Evolutionary conservation across 2,329 filamentous ascomycete species (phyloP).

Genomic region (Triangularia setosa): DNA sequence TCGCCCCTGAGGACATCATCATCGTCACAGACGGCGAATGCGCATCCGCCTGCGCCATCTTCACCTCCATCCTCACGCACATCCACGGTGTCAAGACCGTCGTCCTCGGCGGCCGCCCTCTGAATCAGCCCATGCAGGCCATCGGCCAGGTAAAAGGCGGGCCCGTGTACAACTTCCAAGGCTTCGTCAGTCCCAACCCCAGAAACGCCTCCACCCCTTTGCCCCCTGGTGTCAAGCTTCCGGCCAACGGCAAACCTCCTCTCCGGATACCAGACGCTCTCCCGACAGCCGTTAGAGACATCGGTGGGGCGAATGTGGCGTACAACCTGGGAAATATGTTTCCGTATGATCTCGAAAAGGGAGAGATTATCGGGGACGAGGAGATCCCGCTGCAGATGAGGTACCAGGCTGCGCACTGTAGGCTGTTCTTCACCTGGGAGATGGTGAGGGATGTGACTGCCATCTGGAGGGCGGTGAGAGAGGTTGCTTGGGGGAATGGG

Average conservation of each 20-base stretch:
- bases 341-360: not conserved
- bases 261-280: not conserved
- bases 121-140: constrained; percentile 48
- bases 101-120: constrained; percentile 54
- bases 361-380: not conserved
- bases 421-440: constrained; percentile 50
- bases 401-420: constrained; percentile 54
- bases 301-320: not conserved
- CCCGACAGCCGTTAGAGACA: not conserved
- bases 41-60: constrained; percentile 56
- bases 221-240: not conserved
- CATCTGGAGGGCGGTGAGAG: constrained; percentile 45
- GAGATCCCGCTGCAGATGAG: constrained; percentile 51
- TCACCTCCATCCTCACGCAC: constrained; percentile 51
- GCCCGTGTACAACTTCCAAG: constrained; percentile 32
- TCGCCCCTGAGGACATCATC: constrained; percentile 37
- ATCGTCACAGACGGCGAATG: constrained; percentile 54
- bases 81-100: constrained; percentile 53
- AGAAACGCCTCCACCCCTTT: not conserved
- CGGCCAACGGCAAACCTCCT: not conserved
- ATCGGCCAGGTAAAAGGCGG: constrained; percentile 57
- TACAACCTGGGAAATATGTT: constrained; percentile 14
- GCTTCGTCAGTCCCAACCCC: constrained; percentile 10
- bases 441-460: constrained; percentile 45
- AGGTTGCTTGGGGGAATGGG: constrained; percentile 33